phyloP scores from a whole-genome alignment of 345 rosid species.

The Lepidium aucheri region DNA sequence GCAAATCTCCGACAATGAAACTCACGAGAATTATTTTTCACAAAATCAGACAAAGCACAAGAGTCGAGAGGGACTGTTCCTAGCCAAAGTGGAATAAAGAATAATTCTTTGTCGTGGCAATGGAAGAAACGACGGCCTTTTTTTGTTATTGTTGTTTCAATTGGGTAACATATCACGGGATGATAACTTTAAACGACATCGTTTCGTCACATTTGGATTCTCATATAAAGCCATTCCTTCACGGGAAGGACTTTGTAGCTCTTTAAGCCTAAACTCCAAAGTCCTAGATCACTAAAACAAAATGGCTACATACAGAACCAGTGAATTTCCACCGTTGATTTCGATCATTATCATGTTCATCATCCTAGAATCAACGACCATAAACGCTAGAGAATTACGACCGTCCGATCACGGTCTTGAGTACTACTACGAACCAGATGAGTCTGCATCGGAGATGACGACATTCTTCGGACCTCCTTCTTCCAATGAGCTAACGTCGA shows the following conservation, averaged over 20 bases:
- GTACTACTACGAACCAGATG: conserved; percentile 36
- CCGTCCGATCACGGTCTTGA: conserved; percentile 72
- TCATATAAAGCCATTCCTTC: conserved; percentile 6
- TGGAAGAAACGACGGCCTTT: neutral
- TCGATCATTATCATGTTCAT: neutral
- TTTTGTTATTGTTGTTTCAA: neutral
- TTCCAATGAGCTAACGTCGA: neutral
- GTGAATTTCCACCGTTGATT: conserved; percentile 5
- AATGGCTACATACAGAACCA: neutral
- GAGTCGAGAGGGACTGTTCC: conserved; percentile 19
- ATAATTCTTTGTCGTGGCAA: neutral
- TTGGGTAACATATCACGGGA: conserved; percentile 10
- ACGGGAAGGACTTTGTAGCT: neutral
- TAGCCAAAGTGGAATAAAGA: conserved; percentile 7
- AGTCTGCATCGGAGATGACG: conserved; percentile 39
- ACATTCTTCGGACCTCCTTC: conserved; percentile 42
- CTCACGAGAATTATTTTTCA: conserved; percentile 18
- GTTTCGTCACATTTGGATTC: neutral
- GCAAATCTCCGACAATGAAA: conserved; percentile 24
- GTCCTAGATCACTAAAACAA: neutral
- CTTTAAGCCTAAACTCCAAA: neutral
- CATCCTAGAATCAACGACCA: neutral
- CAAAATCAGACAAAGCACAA: conserved; percentile 15
- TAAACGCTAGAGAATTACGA: conserved; percentile 42
- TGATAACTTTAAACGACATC: neutral